Percentiles rank a stretch among this genome's conserved stretches.
phyloP scores from a whole-genome alignment of 1,284 basidiomycete genomes.

The Laetiporus sulphureus region DNA sequence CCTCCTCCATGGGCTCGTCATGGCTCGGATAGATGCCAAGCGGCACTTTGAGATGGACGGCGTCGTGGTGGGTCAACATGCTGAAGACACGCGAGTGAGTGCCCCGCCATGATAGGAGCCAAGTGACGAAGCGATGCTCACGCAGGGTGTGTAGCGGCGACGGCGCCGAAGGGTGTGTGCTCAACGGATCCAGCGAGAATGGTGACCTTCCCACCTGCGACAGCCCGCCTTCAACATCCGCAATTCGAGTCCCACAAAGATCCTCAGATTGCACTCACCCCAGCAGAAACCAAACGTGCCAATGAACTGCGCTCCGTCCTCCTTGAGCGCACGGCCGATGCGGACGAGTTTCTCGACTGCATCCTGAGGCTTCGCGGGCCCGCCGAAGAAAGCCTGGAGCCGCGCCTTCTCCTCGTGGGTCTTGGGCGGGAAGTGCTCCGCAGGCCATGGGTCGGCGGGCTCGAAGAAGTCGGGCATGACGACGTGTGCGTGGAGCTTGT shows the following conservation, averaged over 20 bases:
- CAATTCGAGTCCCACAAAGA: not conserved
- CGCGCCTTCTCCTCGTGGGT: conserved; percentile 41
- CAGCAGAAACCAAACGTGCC: conserved; percentile 56
- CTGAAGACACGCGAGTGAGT: conserved; percentile 21
- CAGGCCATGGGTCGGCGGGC: conserved; percentile 42
- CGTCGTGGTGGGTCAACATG: conserved; percentile 53
- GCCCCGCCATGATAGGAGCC: not conserved
- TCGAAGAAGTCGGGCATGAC: conserved; percentile 67
- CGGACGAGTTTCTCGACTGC: conserved; percentile 39
- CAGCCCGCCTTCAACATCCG: not conserved
- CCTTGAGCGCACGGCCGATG: conserved; percentile 40
- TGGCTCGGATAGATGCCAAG: conserved; percentile 55
- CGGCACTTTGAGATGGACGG: conserved; percentile 44
- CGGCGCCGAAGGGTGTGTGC: conserved; percentile 39
- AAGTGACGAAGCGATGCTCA: conserved; percentile 28
- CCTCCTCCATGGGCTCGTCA: conserved; percentile 53
- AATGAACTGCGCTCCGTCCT: conserved; percentile 39
- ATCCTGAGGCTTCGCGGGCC: conserved; percentile 37
- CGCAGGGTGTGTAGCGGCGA: conserved; percentile 52
- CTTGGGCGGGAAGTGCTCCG: conserved; percentile 46
- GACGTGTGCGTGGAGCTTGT: conserved; percentile 42
- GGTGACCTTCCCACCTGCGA: conserved; percentile 46
- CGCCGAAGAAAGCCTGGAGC: conserved; percentile 50
- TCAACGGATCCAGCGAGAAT: conserved; percentile 30
- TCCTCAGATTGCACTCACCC: conserved; percentile 31